phyloP scores from a whole-genome alignment of 1,284 basidiomycete genomes.

The Xerocomus nothofagi region DNA sequence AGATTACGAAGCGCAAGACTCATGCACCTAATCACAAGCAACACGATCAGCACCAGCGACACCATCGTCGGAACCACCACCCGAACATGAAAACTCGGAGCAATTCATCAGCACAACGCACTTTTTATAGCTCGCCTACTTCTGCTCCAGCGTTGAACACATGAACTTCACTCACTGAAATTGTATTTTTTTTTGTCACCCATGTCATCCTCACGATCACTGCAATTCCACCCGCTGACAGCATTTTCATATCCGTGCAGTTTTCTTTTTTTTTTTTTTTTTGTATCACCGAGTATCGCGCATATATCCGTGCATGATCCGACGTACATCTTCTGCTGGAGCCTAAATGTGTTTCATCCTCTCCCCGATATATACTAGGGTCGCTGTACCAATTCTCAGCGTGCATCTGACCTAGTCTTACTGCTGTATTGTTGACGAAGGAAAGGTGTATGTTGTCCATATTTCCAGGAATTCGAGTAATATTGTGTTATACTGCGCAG shows the following conservation, averaged over 20 bases:
- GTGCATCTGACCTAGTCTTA: conserved; percentile 9
- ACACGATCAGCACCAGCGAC: conserved; percentile 38
- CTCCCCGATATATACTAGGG: conserved; percentile 1
- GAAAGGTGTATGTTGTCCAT: conserved; percentile 17
- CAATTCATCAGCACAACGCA: conserved; percentile 59
- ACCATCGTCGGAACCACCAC: conserved; percentile 44
- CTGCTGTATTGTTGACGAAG: conserved; percentile 21
- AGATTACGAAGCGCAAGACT: conserved; percentile 59
- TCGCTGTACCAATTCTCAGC: conserved; percentile 8
- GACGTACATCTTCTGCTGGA: conserved; percentile 9
- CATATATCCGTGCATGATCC: conserved; percentile 29
- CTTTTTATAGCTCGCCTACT: conserved; percentile 42
- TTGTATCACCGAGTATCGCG: conserved; percentile 23
- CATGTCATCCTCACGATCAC: conserved; percentile 11
- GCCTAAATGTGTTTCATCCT: conserved; percentile 4
- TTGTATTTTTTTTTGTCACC: conserved; percentile 25
- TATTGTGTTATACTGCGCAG: too few species aligned
- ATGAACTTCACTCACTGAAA: conserved; percentile 20
- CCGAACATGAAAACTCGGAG: conserved; percentile 68
- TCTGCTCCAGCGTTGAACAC: conserved; percentile 33
- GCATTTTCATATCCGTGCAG: conserved; percentile 12
- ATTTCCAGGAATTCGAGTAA: not conserved
- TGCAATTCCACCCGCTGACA: conserved; percentile 11
- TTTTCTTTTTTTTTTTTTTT: conserved; percentile 2
- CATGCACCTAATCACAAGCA: conserved; percentile 40